A percentile compares a stretch with the other conserved stretches of the same genome.
phyloP scores from a whole-genome alignment of 129 eudicot species.

The Chrysanthemum seticuspe region DNA sequence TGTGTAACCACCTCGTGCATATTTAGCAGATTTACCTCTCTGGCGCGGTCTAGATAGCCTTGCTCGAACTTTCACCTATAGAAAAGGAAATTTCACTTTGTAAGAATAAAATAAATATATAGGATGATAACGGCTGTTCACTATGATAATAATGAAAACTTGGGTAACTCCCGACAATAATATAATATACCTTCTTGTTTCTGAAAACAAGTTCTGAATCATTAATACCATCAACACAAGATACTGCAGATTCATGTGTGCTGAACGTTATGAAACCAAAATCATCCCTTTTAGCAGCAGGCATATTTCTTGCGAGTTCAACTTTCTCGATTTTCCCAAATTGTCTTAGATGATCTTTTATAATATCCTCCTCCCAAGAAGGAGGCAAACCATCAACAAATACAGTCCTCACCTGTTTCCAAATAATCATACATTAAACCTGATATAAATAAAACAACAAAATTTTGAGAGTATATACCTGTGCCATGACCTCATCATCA shows the following conservation, averaged over 20 bases:
- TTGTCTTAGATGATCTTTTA: constrained; percentile 40
- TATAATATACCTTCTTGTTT: constrained; percentile 37
- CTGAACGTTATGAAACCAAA: constrained; percentile 47
- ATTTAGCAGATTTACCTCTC: constrained; percentile 44
- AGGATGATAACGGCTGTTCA: too few relatives aligned
- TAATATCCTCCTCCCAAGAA: constrained; percentile 47
- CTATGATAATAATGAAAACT: not conserved
- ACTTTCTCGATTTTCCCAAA: constrained; percentile 51
- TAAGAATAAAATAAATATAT: too few relatives aligned
- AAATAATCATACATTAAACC: not conserved
- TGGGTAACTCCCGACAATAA: not conserved
- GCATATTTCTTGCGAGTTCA: constrained; percentile 48
- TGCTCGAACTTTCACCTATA: constrained; percentile 46
- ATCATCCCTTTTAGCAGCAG: constrained; percentile 52
- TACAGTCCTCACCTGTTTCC: constrained; percentile 42
- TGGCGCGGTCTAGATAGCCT: constrained; percentile 51
- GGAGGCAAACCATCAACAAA: constrained; percentile 49
- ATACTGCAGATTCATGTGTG: constrained; percentile 45
- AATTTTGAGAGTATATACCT: constrained; percentile 20
- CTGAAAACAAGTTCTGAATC: constrained; percentile 48
- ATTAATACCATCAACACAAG: constrained; percentile 48
- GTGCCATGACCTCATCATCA: constrained; percentile 49
- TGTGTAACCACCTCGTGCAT: constrained; percentile 49
- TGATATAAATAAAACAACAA: too few relatives aligned
- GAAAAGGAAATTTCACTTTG: not conserved